A percentile compares a stretch with the other conserved stretches of the same genome.
These are phyloP conservation scores for Podila verticillata DNA, from an alignment of 192 early-diverging fungal genomes.

Conservation along the genomic window DNA sequence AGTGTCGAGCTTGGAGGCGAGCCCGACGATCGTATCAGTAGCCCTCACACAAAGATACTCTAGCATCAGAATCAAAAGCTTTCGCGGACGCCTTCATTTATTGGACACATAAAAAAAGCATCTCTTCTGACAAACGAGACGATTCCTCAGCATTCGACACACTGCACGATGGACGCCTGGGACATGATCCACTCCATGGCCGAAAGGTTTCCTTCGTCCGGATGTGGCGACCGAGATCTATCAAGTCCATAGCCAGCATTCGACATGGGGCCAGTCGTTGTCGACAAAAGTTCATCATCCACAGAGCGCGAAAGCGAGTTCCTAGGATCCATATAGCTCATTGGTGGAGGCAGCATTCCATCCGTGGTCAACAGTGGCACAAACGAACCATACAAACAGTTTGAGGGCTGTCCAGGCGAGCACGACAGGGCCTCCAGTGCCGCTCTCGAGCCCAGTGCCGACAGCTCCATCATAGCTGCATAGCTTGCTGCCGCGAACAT, in stretches of 20 bases:
- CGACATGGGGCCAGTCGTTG: background rate
- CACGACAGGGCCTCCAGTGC: background rate
- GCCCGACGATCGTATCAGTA: too few species aligned
- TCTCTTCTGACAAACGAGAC: too few species aligned
- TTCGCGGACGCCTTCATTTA: too few species aligned
- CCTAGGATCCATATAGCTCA: background rate
- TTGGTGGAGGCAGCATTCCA: background rate
- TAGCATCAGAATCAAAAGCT: too few species aligned
- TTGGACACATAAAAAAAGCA: too few species aligned
- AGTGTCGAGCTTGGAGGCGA: too few species aligned
- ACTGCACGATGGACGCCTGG: background rate
- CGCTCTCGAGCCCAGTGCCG: background rate
- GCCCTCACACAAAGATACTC: too few species aligned
- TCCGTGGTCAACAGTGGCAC: background rate
- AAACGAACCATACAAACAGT: background rate
- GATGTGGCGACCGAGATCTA: background rate
- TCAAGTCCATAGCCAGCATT: background rate
- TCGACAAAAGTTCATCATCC: background rate
- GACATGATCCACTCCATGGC: background rate
- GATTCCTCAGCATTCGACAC: background rate
- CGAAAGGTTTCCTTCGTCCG: background rate
- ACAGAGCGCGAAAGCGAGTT: background rate
- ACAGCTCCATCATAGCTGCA: constrained; percentile 26
- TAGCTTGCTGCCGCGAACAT: constrained; percentile 42
- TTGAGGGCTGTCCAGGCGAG: background rate